These are phyloP conservation scores for Trypanosomatidae sp. DNA, from an alignment of 208 protist genomes.

Conservation along the genomic window DNA sequence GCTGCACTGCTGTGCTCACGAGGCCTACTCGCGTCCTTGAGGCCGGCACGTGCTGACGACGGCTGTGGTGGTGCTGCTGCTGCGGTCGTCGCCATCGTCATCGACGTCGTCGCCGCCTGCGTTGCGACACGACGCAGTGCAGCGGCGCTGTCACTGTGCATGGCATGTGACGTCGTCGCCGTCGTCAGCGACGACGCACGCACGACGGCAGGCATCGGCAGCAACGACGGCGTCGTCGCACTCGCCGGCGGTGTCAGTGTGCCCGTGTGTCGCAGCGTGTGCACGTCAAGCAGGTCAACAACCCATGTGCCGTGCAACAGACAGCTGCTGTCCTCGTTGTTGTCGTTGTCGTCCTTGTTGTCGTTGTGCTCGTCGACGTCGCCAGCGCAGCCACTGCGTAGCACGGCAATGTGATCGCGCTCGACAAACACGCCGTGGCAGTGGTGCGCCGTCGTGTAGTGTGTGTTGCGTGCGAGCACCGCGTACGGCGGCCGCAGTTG, in stretches of 20 bases:
- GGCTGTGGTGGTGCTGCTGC: not conserved
- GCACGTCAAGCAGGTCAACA: not conserved
- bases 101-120: not conserved
- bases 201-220: no score
- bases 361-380: not conserved
- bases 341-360: not conserved
- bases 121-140: not conserved
- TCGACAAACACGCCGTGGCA: slow-evolving; percentile 26
- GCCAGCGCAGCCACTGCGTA: not conserved
- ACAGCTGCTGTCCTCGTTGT: not conserved
- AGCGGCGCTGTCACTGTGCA: not conserved
- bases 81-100: not conserved
- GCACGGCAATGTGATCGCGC: not conserved
- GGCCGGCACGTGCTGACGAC: not conserved
- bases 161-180: no score
- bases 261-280: not conserved
- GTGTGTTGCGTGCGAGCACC: slow-evolving; percentile 5
- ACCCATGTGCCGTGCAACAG: not conserved
- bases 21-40: slow-evolving; percentile 7
- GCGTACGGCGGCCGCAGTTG: slow-evolving; percentile 11
- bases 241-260: no score
- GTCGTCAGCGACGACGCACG: no score
- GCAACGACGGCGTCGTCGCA: no score
- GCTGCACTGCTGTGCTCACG: slow-evolving; percentile 8
- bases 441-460: slow-evolving; percentile 5